Conservation (phyloP, 2,329 filamentous ascomycete genomes). For the Furcasterigmium sp. region DNA sequence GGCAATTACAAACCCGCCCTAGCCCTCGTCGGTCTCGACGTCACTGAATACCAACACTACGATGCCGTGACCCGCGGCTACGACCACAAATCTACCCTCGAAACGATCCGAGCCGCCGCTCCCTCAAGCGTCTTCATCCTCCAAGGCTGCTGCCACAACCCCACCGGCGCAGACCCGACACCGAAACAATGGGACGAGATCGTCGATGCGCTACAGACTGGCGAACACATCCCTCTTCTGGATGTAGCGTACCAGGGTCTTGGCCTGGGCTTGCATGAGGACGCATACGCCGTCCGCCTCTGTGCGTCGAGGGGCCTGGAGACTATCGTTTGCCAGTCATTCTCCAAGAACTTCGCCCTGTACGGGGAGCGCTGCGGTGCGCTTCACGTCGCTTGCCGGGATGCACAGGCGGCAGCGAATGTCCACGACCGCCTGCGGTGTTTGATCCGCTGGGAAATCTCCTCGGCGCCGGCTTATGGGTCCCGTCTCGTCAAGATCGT, state of each 20-base stretch:
- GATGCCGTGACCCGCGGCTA: slow-evolving; percentile 16
- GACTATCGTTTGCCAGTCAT: slow-evolving; percentile 26
- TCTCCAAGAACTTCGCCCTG: slow-evolving; percentile 32
- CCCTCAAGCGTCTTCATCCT: slow-evolving; percentile 25
- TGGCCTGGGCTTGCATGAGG: slow-evolving; percentile 23
- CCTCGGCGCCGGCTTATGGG: slow-evolving; percentile 5
- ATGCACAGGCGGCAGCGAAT: slow-evolving; percentile 1
- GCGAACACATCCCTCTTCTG: slow-evolving; percentile 23
- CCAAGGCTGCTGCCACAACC: slow-evolving; percentile 31
- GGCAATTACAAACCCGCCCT: slow-evolving; percentile 27
- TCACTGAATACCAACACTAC: slow-evolving; percentile 23
- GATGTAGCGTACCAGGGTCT: slow-evolving; percentile 32
- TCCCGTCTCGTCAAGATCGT: slow-evolving; percentile 6
- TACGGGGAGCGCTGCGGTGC: slow-evolving; percentile 29
- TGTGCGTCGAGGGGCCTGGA: slow-evolving; percentile 20
- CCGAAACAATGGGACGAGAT: slow-evolving; percentile 23
- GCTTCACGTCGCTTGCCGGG: slow-evolving; percentile 8
- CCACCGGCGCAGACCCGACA: slow-evolving; percentile 25
- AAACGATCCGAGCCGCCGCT: slow-evolving; percentile 16
- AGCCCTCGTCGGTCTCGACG: slow-evolving; percentile 19
- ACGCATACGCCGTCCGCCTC: slow-evolving; percentile 21
- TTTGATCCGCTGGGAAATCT: slow-evolving; percentile 6
- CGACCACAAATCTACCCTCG: slow-evolving; percentile 19
- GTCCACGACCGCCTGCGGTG: slow-evolving; percentile 8
- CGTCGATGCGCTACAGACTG: slow-evolving; percentile 14